These are phyloP conservation scores for Kentomonas sorsogonicus DNA, from an alignment of 208 protist species.

Conservation along the genomic window DNA sequence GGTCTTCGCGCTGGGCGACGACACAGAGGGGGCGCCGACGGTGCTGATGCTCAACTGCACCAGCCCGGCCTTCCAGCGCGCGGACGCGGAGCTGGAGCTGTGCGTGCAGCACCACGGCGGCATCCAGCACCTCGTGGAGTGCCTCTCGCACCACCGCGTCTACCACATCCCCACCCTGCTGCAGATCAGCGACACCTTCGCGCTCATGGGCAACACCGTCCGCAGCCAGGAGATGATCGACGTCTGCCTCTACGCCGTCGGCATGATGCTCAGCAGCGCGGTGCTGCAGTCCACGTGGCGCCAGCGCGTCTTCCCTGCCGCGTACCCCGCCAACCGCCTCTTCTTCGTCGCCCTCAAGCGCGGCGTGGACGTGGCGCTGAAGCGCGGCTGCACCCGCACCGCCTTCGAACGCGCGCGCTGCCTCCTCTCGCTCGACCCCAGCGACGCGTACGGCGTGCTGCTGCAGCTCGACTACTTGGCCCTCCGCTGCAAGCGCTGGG, in stretches of 20 bases:
- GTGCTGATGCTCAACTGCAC: conserved; percentile 39
- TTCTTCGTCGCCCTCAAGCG: conserved; percentile 51
- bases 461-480: conserved; percentile 75
- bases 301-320: conserved; percentile 34
- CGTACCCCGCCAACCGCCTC: conserved; percentile 26
- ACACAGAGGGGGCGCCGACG: conserved; percentile 3
- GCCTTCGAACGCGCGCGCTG: conserved; percentile 66
- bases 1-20: conserved; percentile 10
- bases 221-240: conserved; percentile 61
- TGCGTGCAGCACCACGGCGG: conserved; percentile 23
- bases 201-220: conserved; percentile 47
- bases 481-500: conserved; percentile 67
- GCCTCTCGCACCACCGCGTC: conserved; percentile 29
- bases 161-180: conserved; percentile 86
- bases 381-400: conserved; percentile 60
- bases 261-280: conserved; percentile 55
- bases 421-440: conserved; percentile 69
- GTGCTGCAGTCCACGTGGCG: conserved; percentile 50
- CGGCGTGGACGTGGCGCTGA: conserved; percentile 63
- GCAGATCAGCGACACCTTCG: conserved; percentile 48
- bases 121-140: conserved; percentile 51
- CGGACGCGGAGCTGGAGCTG: conserved; percentile 29
- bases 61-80: conserved; percentile 34
- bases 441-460: conserved; percentile 56
- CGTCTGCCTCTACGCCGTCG: conserved; percentile 72